Conservation (phyloP, 495 filamentous ascomycete genomes). For the Corynascus novoguineensis region DNA sequence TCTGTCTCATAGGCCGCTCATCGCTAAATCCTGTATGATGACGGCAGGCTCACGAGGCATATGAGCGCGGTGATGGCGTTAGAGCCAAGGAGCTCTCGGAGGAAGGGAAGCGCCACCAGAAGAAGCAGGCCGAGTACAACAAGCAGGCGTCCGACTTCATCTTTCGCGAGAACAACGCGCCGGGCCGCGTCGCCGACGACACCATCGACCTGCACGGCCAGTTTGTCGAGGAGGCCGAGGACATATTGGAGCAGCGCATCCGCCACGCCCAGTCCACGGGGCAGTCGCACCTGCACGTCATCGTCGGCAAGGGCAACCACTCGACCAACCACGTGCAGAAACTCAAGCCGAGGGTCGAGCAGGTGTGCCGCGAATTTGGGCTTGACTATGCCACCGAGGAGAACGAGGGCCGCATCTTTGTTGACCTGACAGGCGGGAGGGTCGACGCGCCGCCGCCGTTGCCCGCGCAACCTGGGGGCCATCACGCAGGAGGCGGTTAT, state of each 20-base stretch:
- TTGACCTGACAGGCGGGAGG: constrained; percentile 36
- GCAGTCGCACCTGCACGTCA: constrained; percentile 64
- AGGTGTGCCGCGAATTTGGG: constrained; percentile 74
- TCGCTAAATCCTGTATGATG: neutral
- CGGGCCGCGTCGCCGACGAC: constrained; percentile 62
- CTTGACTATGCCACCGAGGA: constrained; percentile 77
- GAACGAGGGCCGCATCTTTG: constrained; percentile 79
- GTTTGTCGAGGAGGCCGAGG: constrained; percentile 89
- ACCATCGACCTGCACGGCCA: constrained; percentile 93
- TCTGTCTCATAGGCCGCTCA: neutral
- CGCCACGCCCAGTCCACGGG: constrained; percentile 62
- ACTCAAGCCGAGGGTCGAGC: constrained; percentile 85
- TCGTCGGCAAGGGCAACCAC: constrained; percentile 95
- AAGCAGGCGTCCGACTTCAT: constrained; percentile 86
- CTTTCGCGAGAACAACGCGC: constrained; percentile 85
- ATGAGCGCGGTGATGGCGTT: constrained; percentile 71
- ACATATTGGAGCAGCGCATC: constrained; percentile 79
- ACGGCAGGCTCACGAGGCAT: constrained; percentile 66
- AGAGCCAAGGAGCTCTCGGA: constrained; percentile 73
- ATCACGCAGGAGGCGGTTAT: constrained; percentile 36
- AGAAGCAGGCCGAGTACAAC: constrained; percentile 76
- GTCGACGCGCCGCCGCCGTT: constrained; percentile 43
- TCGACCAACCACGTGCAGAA: constrained; percentile 72
- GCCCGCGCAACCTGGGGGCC: constrained; percentile 38
- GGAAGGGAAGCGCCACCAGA: constrained; percentile 76